phyloP scores from a whole-genome alignment of 1,284 basidiomycete species.

The Filobasidium uniguttulatum region DNA sequence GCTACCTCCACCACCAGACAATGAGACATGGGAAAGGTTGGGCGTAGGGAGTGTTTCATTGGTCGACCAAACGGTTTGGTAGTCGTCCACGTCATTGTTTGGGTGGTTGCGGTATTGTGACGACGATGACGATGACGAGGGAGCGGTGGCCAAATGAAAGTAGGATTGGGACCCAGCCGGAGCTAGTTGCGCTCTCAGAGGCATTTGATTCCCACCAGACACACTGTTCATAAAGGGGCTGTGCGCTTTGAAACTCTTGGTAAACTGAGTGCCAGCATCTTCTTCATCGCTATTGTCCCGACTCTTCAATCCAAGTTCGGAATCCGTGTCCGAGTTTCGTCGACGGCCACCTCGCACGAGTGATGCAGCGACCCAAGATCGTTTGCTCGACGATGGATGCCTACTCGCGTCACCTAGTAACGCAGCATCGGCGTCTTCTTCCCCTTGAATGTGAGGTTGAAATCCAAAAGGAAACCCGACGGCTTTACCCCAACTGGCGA shows the following conservation, averaged over 20 bases:
- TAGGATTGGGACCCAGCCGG: constrained; percentile 25
- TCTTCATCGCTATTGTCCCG: constrained; percentile 22
- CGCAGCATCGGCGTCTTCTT: constrained; percentile 23
- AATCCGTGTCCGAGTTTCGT: constrained; percentile 15
- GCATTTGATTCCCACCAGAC: too few species aligned
- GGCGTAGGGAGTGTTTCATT: constrained; percentile 33
- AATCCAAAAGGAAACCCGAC: too few species aligned
- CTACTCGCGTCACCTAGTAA: too few species aligned
- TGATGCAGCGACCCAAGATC: constrained; percentile 15
- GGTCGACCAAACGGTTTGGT: too few species aligned
- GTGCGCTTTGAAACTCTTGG: too few species aligned
- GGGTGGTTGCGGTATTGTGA: too few species aligned
- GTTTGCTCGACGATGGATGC: constrained; percentile 19
- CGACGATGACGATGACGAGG: constrained; percentile 1
- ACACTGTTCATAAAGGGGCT: too few species aligned
- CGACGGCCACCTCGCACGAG: too few species aligned
- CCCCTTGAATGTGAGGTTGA: constrained; percentile 15
- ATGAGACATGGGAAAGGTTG: constrained; percentile 28
- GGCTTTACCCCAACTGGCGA: background rate
- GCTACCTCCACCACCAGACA: constrained; percentile 19
- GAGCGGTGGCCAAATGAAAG: constrained; percentile 17
- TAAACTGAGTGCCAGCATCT: constrained; percentile 14
- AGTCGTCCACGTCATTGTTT: too few species aligned
- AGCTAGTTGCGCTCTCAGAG: too few species aligned
- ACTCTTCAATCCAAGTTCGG: constrained; percentile 26